These are phyloP conservation scores for Ogataea minuta DNA, from an alignment of 805 yeast species.

Conservation along the genomic window DNA sequence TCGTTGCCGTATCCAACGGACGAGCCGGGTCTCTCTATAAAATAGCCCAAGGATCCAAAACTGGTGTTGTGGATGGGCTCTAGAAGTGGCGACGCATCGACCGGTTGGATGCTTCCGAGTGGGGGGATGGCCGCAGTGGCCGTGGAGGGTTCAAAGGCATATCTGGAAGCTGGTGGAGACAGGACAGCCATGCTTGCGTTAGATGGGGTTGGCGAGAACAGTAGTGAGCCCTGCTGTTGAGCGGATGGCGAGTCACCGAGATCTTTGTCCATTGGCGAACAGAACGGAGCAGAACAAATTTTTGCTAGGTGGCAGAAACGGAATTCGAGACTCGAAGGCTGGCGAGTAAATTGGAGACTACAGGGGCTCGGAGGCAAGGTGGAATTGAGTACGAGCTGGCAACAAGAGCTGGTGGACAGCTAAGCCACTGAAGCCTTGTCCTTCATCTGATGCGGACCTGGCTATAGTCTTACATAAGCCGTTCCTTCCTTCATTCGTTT, in stretches of 20 bases:
- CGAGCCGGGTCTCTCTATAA: conserved; percentile 18
- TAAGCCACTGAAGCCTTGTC: no score
- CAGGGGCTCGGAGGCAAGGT: neutral
- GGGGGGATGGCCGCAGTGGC: conserved; percentile 28
- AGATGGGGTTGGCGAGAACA: conserved; percentile 26
- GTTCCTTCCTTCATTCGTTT: neutral
- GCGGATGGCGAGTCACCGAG: conserved; percentile 19
- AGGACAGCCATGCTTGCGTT: conserved; percentile 37
- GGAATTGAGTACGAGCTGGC: neutral
- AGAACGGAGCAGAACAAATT: conserved; percentile 9
- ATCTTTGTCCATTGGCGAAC: conserved; percentile 15
- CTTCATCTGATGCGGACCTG: no score
- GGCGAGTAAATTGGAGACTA: neutral
- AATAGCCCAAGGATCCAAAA: conserved; percentile 12
- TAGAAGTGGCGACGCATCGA: conserved; percentile 20
- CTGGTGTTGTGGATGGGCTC: conserved; percentile 14
- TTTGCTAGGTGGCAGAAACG: conserved; percentile 12
- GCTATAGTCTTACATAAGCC: neutral
- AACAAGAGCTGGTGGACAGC: no score
- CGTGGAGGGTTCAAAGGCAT: conserved; percentile 32
- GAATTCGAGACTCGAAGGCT: conserved; percentile 1
- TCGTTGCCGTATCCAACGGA: conserved; percentile 18
- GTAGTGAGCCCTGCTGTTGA: conserved; percentile 16
- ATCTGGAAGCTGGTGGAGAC: conserved; percentile 41
- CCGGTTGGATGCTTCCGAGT: conserved; percentile 15